Conservation (phyloP, 805 yeast species). For the Wickerhamomyces bovis region DNA sequence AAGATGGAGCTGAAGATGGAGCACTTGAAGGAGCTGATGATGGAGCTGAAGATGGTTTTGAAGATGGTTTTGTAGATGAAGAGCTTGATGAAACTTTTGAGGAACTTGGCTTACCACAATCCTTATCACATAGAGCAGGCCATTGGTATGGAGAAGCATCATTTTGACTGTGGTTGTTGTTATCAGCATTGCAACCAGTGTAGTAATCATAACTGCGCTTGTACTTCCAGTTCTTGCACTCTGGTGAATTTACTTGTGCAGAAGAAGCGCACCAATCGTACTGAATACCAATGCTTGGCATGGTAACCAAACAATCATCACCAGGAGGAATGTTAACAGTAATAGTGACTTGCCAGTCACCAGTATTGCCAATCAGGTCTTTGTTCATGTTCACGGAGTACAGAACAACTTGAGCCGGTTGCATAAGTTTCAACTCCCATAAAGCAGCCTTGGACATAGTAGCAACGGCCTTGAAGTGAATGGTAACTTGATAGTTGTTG, state of each 20-base stretch:
- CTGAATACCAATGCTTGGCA: conserved; percentile 15
- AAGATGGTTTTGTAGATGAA: too few species aligned
- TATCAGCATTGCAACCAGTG: conserved; percentile 9
- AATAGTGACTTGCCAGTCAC: conserved; percentile 6
- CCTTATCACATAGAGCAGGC: neutral
- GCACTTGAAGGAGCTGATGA: too few species aligned
- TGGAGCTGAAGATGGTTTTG: too few species aligned
- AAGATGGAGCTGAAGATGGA: too few species aligned
- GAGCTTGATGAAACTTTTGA: too few species aligned
- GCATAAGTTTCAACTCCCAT: conserved; percentile 9
- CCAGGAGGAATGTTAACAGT: neutral
- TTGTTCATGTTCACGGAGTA: conserved; percentile 3
- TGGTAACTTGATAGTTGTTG: conserved; percentile 6
- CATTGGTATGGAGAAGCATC: conserved; percentile 7
- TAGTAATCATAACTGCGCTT: conserved; percentile 4
- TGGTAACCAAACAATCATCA: conserved; percentile 2
- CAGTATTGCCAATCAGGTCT: conserved; percentile 3
- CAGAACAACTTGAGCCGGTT: conserved; percentile 1
- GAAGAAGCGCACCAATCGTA: conserved; percentile 24
- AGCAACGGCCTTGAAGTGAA: conserved; percentile 3
- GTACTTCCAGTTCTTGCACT: conserved; percentile 2
- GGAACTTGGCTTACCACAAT: too few species aligned
- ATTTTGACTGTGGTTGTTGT: neutral
- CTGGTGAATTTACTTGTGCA: neutral
- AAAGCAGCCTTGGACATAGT: conserved; percentile 2